Conservation (phyloP, 2,329 filamentous ascomycete genomes). For the Grosmannia huntii region DNA sequence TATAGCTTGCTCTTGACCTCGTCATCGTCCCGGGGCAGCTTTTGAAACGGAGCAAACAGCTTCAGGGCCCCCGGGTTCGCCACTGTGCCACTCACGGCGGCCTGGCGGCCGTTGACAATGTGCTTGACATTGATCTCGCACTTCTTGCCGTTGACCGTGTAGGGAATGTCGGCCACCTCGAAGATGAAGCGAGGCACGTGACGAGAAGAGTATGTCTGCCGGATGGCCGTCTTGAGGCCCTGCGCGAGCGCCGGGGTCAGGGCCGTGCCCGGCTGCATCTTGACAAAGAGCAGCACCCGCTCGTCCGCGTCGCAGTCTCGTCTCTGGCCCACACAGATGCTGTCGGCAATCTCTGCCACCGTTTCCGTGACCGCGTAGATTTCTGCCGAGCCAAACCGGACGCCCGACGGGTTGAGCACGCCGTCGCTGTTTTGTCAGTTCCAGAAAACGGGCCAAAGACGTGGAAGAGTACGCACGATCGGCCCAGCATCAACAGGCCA, state of each 20-base stretch:
- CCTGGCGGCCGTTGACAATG: conserved; percentile 23
- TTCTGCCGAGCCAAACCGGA: conserved; percentile 32
- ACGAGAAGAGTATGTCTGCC: conserved; percentile 16
- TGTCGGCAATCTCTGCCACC: conserved; percentile 18
- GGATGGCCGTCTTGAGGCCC: conserved; percentile 16
- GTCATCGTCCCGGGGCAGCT: background rate
- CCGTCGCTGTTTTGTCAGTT: conserved; percentile 21
- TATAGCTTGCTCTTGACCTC: conserved; percentile 1
- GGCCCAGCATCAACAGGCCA: conserved; percentile 28
- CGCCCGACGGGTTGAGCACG: conserved; percentile 32
- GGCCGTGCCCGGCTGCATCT: conserved; percentile 6
- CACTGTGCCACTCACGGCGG: conserved; percentile 24
- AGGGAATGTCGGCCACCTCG: conserved; percentile 24
- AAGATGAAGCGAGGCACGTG: conserved; percentile 29
- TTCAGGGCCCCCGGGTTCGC: conserved; percentile 24
- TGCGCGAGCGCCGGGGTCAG: conserved; percentile 9
- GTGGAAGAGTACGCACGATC: conserved; percentile 17
- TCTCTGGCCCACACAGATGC: conserved; percentile 13
- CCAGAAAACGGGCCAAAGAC: too few relatives aligned
- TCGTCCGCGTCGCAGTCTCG: conserved; percentile 12
- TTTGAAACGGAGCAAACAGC: conserved; percentile 16
- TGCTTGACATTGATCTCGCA: conserved; percentile 30
- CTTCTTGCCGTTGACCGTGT: conserved; percentile 34
- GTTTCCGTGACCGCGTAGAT: conserved; percentile 34
- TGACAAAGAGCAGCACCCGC: conserved; percentile 14